A percentile compares a stretch with the other conserved stretches of the same genome.
phyloP scores from a whole-genome alignment of 495 filamentous ascomycete species.

The Neurospora sp. region DNA sequence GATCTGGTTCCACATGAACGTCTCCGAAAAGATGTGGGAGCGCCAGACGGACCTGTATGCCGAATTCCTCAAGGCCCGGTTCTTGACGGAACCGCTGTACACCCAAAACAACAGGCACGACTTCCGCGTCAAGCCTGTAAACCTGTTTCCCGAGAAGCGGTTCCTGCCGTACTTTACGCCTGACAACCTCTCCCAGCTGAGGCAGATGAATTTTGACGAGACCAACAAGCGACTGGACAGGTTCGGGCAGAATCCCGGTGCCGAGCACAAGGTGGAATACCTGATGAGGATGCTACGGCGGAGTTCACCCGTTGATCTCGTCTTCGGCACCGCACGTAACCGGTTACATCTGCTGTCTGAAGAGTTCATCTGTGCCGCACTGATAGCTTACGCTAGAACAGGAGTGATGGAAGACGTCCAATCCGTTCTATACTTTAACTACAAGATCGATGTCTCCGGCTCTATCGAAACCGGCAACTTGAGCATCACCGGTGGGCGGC shows the following conservation, averaged over 20 bases:
- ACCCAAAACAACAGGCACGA: conserved; percentile 18
- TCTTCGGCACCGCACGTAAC: conserved; percentile 1
- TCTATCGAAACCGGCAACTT: not conserved
- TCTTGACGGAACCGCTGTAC: conserved; percentile 27
- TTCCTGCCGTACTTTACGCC: not conserved
- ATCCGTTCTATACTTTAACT: not conserved
- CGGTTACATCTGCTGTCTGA: conserved; percentile 25
- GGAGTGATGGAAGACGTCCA: conserved; percentile 11
- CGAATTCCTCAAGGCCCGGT: conserved; percentile 28
- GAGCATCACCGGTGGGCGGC: not conserved
- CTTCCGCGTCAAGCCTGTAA: conserved; percentile 20
- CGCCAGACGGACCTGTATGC: conserved; percentile 9
- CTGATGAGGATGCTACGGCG: conserved; percentile 18
- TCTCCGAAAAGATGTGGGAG: conserved; percentile 1
- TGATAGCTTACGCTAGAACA: conserved; percentile 22
- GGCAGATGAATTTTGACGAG: conserved; percentile 7
- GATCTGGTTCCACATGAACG: conserved; percentile 12
- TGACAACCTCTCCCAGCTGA: not conserved
- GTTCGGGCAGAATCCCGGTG: conserved; percentile 19
- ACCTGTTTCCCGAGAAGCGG: conserved; percentile 12
- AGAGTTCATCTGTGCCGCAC: conserved; percentile 15
- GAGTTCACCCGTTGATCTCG: not conserved
- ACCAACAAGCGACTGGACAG: conserved; percentile 2
- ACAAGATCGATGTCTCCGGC: conserved; percentile 8
- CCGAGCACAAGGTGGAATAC: conserved; percentile 12